Evolutionary conservation across 2,329 filamentous ascomycete genomes (phyloP), one percentile per base, ranked within the genome.

Genomic region (Aspergillus hiratsukae): DNA sequence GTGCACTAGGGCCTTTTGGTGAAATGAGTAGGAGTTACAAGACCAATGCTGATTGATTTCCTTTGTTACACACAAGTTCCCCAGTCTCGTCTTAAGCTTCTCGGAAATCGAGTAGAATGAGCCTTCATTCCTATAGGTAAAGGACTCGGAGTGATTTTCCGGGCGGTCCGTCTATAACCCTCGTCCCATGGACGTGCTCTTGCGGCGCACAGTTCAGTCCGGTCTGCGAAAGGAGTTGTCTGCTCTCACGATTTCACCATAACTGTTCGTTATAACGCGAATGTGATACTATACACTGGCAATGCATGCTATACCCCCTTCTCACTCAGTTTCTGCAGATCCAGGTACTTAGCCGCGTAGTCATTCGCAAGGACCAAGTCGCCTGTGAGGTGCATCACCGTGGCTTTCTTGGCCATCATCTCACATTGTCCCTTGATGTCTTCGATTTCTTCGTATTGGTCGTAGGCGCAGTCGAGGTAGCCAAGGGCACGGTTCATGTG

Each of bases 341-440:
- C 81, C 45, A 87, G 70, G 69, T 88, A 90, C 61, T 81, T 82
- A 2, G 84, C 83, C 1, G 87, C 86, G 63, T 82, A 87, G 59
- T 88, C 84, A 63, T 87, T 87, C 1, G 87, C 85, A 59, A 86
- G 65, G 19, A 78, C 78, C 61, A 79, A 72, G 63, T 91, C 87
- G 0, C 87, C 89, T 7, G 83, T 80, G 49, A 87, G 76, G 70
- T 87, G 85, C 78, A 90, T 88, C 51, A 95, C 82, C 51, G 86
- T 86, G 3, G 89, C 87, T 74, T 90, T 92, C 78, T 94, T 94
- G 21, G 88, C 87, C 76, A 92, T 82, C 78, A 89, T 86, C 72
- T 91, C 88, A 66, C 89, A 87, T 73, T 90, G 87, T 53, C 85
- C 85, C n/a, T 78, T 75, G 14, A 86, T 75, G 68, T 89, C 89